Evolutionary conservation across 768 basidiomycete species (phyloP), one percentile per base, ranked within the genome.

Genomic region (Ephemerocybe angulata): DNA sequence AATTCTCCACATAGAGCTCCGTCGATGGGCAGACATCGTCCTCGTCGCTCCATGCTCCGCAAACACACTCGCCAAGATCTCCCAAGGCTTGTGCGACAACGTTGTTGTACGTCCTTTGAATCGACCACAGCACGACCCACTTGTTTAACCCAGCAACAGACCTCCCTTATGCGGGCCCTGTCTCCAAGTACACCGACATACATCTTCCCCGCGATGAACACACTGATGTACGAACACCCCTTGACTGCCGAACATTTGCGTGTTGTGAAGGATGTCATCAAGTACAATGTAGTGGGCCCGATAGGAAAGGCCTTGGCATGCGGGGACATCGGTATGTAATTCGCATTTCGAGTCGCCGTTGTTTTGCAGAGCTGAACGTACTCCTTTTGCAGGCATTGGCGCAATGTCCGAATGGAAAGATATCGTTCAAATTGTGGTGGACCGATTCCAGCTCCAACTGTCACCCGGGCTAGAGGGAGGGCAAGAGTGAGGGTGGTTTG

Each of bases 121-220:
- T 21, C 24, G 12, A 3, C 33, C 33, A 12, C 8, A 15, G 2
- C 19, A 29, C 31, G 22, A 19, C 40, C 43, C 25, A 19, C 15
- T 27, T 24, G 29, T n/a, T n/a, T 15, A n/a, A 2, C 12, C 6
- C 22, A 5, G 22, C 29, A 42, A 22, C 58, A 88, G 87, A 87
- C 85, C 11, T 88, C 93, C 13, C 78, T 97, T 3, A 80, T 97
- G 57, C 85, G 93, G 21, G 95, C 93, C 0, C 74, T 96, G 0
- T 77, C 89, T 2, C 90, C 94, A 0, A 77, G 81, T 5, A 97
- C 92, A 0, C 89, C 90, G 6, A 93, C 92, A 6, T 93, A 88
- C 64, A 70, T 98, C 33, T 98, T 95, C 65, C 96, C 96, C 1
- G 97, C 96, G 0, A 99, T 98, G 96, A 99, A 99, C 69, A 98